Evolutionary conservation across 225 moss, liverwort and hornwort genomes (phyloP).

Genomic region (Pseudoscleropodium purum): DNA sequence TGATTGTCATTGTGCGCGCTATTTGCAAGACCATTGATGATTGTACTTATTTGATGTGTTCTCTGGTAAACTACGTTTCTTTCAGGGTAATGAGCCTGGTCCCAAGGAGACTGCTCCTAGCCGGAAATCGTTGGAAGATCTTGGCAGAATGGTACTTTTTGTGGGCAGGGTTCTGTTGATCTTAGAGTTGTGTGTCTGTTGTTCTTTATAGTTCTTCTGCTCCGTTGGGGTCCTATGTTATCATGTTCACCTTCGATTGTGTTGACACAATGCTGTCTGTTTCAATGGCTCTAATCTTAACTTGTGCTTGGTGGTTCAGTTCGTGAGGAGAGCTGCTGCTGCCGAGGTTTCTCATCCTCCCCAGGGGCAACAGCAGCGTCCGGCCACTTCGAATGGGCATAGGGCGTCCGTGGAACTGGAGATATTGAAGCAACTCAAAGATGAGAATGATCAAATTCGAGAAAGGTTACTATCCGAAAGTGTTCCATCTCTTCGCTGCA

Average conservation of each 20-base stretch:
- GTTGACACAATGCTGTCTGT: neutral
- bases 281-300: neutral
- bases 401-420: conserved; percentile 29
- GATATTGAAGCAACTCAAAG: conserved; percentile 40
- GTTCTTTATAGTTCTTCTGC: neutral
- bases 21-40: neutral
- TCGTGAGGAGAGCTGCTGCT: conserved; percentile 37
- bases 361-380: conserved; percentile 16
- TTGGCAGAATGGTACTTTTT: conserved; percentile 38
- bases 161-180: neutral
- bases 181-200: neutral
- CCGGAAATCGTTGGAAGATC: conserved; percentile 45
- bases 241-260: neutral
- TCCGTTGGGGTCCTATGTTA: neutral
- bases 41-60: neutral
- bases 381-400: conserved; percentile 24
- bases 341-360: conserved; percentile 22
- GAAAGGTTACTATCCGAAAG: conserved; percentile 5
- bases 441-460: conserved; percentile 39
- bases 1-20: neutral
- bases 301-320: neutral
- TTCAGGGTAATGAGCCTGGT: conserved; percentile 36
- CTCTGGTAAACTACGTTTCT: neutral
- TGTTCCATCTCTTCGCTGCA: neutral
- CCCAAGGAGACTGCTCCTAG: conserved; percentile 34